phyloP scores from a whole-genome alignment of 78 protist genomes.

The Planoprotostelium fungivorum region DNA sequence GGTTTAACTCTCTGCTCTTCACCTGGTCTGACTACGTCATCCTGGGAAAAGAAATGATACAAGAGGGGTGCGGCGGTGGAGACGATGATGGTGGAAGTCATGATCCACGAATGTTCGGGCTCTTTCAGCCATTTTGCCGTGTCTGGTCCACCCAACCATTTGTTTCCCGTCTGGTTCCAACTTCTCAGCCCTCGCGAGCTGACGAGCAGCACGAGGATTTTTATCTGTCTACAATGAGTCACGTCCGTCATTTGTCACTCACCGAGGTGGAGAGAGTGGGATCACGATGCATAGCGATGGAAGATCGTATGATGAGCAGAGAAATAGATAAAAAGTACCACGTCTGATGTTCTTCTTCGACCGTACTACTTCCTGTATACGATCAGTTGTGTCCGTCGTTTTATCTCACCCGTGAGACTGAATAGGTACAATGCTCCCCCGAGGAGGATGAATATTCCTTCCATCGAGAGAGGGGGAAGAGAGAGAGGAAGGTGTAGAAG shows the following conservation, averaged over 20 bases:
- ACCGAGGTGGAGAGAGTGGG: no score
- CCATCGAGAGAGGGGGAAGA: slow-evolving; percentile 28
- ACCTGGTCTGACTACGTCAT: background rate
- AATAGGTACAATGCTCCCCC: slow-evolving; percentile 40
- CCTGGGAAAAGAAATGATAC: background rate
- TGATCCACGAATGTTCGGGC: background rate
- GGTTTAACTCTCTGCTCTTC: background rate
- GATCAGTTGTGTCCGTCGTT: background rate
- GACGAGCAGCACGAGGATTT: slow-evolving; percentile 24
- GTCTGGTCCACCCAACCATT: slow-evolving; percentile 53
- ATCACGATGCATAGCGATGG: no score
- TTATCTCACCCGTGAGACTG: slow-evolving; percentile 20
- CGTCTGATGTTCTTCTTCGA: slow-evolving; percentile 72
- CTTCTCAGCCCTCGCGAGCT: slow-evolving; percentile 37
- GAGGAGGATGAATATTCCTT: slow-evolving; percentile 26
- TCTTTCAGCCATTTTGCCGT: background rate
- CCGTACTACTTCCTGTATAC: slow-evolving; percentile 40
- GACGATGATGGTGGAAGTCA: background rate
- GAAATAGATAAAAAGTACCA: slow-evolving; percentile 20
- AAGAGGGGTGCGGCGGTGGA: background rate
- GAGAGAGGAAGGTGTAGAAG: slow-evolving; percentile 7
- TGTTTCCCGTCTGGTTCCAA: slow-evolving; percentile 71
- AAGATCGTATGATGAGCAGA: background rate
- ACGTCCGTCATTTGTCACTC: background rate
- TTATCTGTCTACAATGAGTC: background rate